Evolutionary conservation across 129 eudicot species (phyloP).

Genomic region (Tagetes erecta): DNA sequence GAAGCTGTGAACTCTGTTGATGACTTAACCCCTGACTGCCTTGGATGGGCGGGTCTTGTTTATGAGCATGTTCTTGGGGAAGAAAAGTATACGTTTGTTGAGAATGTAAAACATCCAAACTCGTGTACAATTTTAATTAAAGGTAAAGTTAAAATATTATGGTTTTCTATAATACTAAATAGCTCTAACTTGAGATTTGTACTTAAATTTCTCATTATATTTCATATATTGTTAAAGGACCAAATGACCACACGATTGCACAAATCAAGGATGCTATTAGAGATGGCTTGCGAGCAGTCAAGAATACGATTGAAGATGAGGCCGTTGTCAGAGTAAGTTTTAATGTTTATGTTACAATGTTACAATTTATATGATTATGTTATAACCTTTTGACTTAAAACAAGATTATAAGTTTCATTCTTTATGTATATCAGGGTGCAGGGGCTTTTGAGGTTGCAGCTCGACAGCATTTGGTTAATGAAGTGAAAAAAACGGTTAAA

Average conservation of each 20-base stretch:
- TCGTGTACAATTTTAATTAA: slow-evolving; percentile 86
- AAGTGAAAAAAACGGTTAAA: slow-evolving; percentile 87
- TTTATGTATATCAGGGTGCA: slow-evolving; percentile 63
- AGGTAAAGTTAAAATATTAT: slow-evolving; percentile 45
- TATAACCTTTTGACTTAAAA: background rate
- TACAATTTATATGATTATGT: background rate
- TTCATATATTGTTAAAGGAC: slow-evolving; percentile 51
- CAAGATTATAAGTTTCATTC: background rate
- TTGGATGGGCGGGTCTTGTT: slow-evolving; percentile 95
- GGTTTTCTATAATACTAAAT: background rate
- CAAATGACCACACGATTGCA: slow-evolving; percentile 95
- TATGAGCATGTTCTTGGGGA: slow-evolving; percentile 95
- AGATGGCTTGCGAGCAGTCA: slow-evolving; percentile 87
- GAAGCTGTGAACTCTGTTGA: slow-evolving; percentile 94
- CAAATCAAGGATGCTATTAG: slow-evolving; percentile 98
- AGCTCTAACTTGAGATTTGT: background rate
- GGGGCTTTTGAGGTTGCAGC: slow-evolving; percentile 99
- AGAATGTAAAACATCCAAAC: slow-evolving; percentile 79
- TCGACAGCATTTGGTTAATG: slow-evolving; percentile 76
- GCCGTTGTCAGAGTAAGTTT: slow-evolving; percentile 74
- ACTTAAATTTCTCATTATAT: background rate
- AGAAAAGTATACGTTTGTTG: slow-evolving; percentile 91
- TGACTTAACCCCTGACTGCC: slow-evolving; percentile 73
- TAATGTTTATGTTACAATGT: background rate
- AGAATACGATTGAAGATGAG: slow-evolving; percentile 82